These are phyloP conservation scores for Metschnikowia hibisci DNA, from an alignment of 805 yeast genomes.

Conservation along the genomic window DNA sequence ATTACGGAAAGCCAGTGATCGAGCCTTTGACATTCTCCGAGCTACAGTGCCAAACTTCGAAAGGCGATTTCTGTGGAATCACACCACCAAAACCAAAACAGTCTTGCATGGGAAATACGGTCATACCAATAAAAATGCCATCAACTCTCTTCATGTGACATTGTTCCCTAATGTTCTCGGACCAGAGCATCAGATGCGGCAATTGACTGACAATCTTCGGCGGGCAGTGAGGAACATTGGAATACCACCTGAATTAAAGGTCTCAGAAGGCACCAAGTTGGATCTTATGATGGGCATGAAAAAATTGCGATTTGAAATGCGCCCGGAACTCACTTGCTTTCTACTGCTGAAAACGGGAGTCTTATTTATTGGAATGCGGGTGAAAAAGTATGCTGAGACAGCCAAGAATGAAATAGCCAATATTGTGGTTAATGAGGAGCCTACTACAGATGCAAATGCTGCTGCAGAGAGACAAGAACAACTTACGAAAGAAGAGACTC, in stretches of 20 bases:
- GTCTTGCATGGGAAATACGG: constrained; percentile 9
- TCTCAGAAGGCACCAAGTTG: neutral
- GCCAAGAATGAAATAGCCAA: too few species aligned
- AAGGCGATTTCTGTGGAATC: constrained; percentile 7
- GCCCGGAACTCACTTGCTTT: constrained; percentile 3
- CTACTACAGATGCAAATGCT: too few species aligned
- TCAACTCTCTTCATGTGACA: constrained; percentile 17
- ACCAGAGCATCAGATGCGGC: constrained; percentile 1
- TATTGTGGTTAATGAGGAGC: too few species aligned
- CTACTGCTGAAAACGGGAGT: constrained; percentile 8
- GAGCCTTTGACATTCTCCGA: constrained; percentile 5
- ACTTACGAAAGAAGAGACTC: too few species aligned
- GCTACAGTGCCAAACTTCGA: constrained; percentile 5
- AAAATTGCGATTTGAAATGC: constrained; percentile 1
- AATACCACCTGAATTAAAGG: constrained; percentile 3
- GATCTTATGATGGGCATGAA: constrained; percentile 3
- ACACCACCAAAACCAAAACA: constrained; percentile 2
- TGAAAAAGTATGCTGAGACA: constrained; percentile 5
- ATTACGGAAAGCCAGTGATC: constrained; percentile 5
- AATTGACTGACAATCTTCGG: constrained; percentile 1
- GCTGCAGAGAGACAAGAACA: too few species aligned
- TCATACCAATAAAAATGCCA: constrained; percentile 7
- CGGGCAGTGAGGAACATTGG: constrained; percentile 5
- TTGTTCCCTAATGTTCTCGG: constrained; percentile 15
- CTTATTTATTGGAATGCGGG: constrained; percentile 15